Base-by-base conservation (phyloP, 2,329 filamentous ascomycete species). In the Lecanoromycetidae sp. region DNA sequence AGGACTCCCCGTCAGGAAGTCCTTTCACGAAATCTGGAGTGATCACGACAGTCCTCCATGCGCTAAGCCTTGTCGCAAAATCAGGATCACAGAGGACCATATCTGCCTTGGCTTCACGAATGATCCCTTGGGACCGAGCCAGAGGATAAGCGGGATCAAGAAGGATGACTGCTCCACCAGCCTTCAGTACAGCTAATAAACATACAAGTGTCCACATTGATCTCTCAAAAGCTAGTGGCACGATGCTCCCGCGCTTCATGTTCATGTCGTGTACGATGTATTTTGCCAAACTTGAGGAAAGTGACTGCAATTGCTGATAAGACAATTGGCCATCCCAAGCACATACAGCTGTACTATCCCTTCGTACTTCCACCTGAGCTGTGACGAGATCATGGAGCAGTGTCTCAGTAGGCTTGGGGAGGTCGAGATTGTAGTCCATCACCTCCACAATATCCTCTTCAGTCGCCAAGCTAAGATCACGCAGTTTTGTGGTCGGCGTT, bases 141-240 rank as follows among this genome's bases (percentile, higher is more conserved):
- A 41, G 44, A 1, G 65, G 64, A 34, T 66, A 61, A 48, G 57
- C 61, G 2, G 63, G 62, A 55, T 42, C 25, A 32, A 42, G 38
- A 7, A 26, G 38, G n/a, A 42, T 19, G 38, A 29, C 27, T 8
- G 17, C 38, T 15, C 38, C 23, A 13, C 38, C 38, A 3, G 38
- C 38, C 38, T 27, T 42, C n/a, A 42, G 38, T 17, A 65, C 58
- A 6, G 60, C 63, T 45, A 65, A 52, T 27, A 61, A 61, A 8
- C 61, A 57, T 30, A 64, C 61, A n/a, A 60, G 59, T 4, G 62
- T 59, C 49, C 63, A 60, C 1, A 58, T 46, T 23, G 62, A 65
- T 50, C 65, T 66, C 23, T 64, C 61, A 42, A 65, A 64, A 51
- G 60, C 64, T 9, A 64, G 57, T 3, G 61, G 60, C 36, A 66